These are phyloP conservation scores for Pisolithus thermaeus DNA, from an alignment of 1,284 basidiomycete species.

Conservation along the genomic window DNA sequence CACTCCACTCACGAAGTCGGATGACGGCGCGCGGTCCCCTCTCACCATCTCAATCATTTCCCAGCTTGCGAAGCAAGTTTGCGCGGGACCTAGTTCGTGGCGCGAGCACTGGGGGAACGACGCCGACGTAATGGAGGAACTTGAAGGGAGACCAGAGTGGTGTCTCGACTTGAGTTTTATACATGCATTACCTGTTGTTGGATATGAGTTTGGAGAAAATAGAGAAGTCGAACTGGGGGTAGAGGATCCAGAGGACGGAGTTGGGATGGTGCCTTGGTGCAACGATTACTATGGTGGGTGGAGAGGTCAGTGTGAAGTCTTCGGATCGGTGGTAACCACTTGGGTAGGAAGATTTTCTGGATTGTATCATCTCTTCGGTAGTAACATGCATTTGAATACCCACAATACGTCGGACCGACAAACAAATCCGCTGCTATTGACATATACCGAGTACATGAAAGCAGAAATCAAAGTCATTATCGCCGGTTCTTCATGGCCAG, in stretches of 20 bases:
- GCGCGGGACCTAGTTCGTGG: slow-evolving; percentile 66
- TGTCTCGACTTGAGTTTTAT: slow-evolving; percentile 96
- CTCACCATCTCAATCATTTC: slow-evolving; percentile 63
- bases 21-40: slow-evolving; percentile 5
- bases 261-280: slow-evolving; percentile 94
- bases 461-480: background rate
- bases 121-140: slow-evolving; percentile 61
- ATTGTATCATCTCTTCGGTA: background rate
- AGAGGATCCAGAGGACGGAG: slow-evolving; percentile 89
- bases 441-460: too few species aligned
- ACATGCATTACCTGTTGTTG: slow-evolving; percentile 79
- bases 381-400: background rate
- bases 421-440: too few species aligned
- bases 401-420: too few species aligned
- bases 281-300: slow-evolving; percentile 63
- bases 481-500: slow-evolving; percentile 39
- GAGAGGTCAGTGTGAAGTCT: slow-evolving; percentile 39
- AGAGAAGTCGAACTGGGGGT: slow-evolving; percentile 75
- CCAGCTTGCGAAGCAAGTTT: slow-evolving; percentile 64
- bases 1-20: slow-evolving; percentile 51
- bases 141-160: slow-evolving; percentile 84
- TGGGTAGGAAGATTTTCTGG: background rate
- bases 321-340: background rate
- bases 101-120: slow-evolving; percentile 46
- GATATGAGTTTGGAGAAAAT: slow-evolving; percentile 74